Base-by-base conservation (phyloP, 495 filamentous ascomycete species). In the Penicillium angulare region DNA sequence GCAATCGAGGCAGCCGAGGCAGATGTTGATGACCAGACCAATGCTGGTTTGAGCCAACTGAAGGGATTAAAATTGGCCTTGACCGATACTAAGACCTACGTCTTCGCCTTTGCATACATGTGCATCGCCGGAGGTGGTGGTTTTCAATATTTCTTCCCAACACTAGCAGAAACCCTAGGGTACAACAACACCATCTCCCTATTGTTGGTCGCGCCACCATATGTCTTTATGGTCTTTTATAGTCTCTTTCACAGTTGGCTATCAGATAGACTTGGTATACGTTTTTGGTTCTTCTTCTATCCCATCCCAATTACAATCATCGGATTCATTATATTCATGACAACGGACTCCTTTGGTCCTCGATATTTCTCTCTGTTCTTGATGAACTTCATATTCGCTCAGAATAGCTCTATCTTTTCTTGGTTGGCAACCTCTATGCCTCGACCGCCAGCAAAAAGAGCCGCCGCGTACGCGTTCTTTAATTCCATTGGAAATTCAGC, bases 121-220 rank as follows among this genome's bases (percentile, higher is more conserved):
- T 56, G 61, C 57, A 71, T 74, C 42, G 68, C 66, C 8, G 75
- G 67, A 7, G 68, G 73, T 4, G 64, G 65, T 6, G 73, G 74
- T 1, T 78, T 78, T 61, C 71, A 76, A 47, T 75, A 76, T 59
- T 77, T 73, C 60, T 79, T 77, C 64, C 76, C 74, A 0, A 73
- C 75, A 0, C 50, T 79, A 35, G 72, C 72, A 0, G 42, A 47
- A n/a, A 76, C 74, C 0, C 66, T 79, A 8, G 69, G 67, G 13
- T 75, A 68, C 56, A 61, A 42, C 53, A 24, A 66, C n/a, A 71
- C 56, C 43, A 66, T 73, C 47, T 71, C 72, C 0, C 60, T 77
- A 22, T 53, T 79, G 9, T 66, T 79, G 7, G 72, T 76, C 12
- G 75, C 75, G 3, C 76, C 76, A 8, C 76, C 76, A 1, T 79